phyloP scores from a whole-genome alignment of 1,284 basidiomycete species.

The Cryptococcus sp. region DNA sequence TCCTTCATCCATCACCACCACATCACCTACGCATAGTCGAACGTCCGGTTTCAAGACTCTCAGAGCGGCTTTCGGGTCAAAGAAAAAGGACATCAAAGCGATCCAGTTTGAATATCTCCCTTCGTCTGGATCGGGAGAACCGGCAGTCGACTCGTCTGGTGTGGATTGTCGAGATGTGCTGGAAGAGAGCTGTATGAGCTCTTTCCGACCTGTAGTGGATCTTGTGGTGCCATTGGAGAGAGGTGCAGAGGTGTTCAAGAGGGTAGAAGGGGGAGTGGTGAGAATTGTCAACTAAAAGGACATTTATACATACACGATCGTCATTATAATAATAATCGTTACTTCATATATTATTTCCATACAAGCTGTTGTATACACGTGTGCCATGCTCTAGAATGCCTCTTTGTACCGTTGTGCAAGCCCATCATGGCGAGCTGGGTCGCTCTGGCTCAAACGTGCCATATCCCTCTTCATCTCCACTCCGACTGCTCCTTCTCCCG shows the following conservation, averaged over 20 bases:
- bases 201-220: conserved; percentile 31
- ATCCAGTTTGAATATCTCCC: conserved; percentile 31
- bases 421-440: no score
- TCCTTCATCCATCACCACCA: conserved; percentile 3
- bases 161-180: conserved; percentile 42
- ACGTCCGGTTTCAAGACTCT: conserved; percentile 27
- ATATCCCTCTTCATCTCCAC: not conserved
- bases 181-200: conserved; percentile 34
- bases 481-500: conserved; percentile 17
- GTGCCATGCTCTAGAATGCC: no score
- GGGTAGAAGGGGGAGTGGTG: conserved; percentile 12
- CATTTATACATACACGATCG: not conserved
- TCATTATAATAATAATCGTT: no score
- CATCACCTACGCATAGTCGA: conserved; percentile 7
- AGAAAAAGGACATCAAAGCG: conserved; percentile 32
- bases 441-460: not conserved
- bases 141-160: conserved; percentile 40
- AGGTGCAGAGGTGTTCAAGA: conserved; percentile 32
- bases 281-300: conserved; percentile 21
- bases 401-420: no score
- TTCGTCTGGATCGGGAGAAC: conserved; percentile 37
- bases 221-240: conserved; percentile 35
- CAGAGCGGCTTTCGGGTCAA: conserved; percentile 21
- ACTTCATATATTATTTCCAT: no score
- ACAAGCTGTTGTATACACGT: not conserved